These are phyloP conservation scores for Halophytophthora polymorphica DNA, from an alignment of 352 stramenopile genomes.

Conservation along the genomic window DNA sequence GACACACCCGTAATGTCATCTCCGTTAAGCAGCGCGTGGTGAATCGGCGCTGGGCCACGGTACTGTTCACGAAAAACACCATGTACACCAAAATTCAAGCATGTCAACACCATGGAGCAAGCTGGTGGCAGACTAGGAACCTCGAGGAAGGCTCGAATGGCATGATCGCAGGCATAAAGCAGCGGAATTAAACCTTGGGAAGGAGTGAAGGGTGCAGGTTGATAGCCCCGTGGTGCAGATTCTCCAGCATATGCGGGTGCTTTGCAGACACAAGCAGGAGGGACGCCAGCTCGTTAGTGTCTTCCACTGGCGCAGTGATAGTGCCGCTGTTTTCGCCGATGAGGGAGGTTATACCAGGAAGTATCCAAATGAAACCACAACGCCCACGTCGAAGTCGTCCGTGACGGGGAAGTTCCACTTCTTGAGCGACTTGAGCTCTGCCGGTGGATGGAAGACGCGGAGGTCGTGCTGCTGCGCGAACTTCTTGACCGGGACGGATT, in stretches of 20 bases:
- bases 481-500: conserved; percentile 73
- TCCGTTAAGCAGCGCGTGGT: conserved; percentile 81
- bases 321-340: no score
- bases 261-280: conserved; percentile 17
- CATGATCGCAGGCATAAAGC: not conserved
- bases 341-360: no score
- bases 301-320: no score
- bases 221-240: conserved; percentile 67
- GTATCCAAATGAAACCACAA: conserved; percentile 90
- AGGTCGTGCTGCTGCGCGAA: conserved; percentile 65
- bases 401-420: conserved; percentile 55
- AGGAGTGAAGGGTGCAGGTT: conserved; percentile 89
- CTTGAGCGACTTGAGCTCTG: conserved; percentile 77
- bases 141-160: no score
- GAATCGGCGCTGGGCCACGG: conserved; percentile 79
- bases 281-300: conserved; percentile 3
- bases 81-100: conserved; percentile 2
- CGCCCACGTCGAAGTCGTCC: conserved; percentile 66
- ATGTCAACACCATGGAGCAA: no score
- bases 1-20: conserved; percentile 75
- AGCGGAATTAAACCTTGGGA: conserved; percentile 42
- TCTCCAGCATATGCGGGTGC: conserved; percentile 72
- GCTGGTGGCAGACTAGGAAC: not conserved
- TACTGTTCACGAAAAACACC: conserved; percentile 39
- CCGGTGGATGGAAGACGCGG: conserved; percentile 58